A percentile compares a stretch with the other conserved stretches of the same genome.
Conservation (phyloP, 805 yeast species). For the Komagataella populi region DNA sequence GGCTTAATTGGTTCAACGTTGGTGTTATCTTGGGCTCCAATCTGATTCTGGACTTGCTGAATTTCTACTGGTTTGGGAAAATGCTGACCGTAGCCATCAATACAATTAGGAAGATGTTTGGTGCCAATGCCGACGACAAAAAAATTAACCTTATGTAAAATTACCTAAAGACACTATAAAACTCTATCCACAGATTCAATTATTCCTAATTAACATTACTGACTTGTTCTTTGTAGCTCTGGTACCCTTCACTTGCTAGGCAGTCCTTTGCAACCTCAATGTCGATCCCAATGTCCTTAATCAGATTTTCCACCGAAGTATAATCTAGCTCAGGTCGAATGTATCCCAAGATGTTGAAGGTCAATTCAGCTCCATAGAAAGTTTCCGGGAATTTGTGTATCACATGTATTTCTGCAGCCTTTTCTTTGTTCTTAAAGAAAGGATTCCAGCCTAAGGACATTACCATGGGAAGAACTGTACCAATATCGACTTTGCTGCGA, state of each 20-base stretch:
- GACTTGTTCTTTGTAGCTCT: background rate
- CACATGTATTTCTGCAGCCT: conserved; percentile 77
- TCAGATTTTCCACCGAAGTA: conserved; percentile 69
- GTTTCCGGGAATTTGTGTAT: conserved; percentile 52
- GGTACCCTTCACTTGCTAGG: conserved; percentile 28
- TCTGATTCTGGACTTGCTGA: conserved; percentile 18
- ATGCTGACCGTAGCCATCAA: conserved; percentile 22
- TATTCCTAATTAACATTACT: background rate
- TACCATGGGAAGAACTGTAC: conserved; percentile 65
- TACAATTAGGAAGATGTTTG: conserved; percentile 18
- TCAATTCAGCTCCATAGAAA: conserved; percentile 76
- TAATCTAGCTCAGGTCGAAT: conserved; percentile 85
- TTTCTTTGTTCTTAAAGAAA: conserved; percentile 63
- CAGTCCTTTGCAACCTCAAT: conserved; percentile 49
- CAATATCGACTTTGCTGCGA: conserved; percentile 20
- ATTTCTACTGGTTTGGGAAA: conserved; percentile 22
- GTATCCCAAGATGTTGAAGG: conserved; percentile 69
- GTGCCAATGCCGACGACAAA: conserved; percentile 10
- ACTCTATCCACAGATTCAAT: background rate
- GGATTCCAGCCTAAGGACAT: conserved; percentile 97
- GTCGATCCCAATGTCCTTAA: conserved; percentile 72
- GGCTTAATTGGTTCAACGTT: conserved; percentile 14
- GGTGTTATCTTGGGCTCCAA: conserved; percentile 16
- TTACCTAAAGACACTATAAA: background rate
- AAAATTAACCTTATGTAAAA: conserved; percentile 17